Evolutionary conservation across 352 stramenopile species (phyloP), one percentile per base, ranked within the genome.

Genomic region (Hyphochytrium catenoides): DNA sequence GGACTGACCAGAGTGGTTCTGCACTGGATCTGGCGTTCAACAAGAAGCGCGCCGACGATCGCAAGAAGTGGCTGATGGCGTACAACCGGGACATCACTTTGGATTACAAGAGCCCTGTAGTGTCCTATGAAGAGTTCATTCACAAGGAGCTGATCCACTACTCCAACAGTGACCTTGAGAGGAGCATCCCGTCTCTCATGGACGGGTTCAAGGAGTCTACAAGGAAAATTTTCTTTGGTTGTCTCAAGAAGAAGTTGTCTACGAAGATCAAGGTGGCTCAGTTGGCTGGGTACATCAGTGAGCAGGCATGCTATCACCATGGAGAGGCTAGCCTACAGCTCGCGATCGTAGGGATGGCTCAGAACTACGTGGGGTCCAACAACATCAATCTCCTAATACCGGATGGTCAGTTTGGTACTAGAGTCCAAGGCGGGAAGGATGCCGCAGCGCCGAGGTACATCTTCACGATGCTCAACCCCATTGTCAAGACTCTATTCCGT

Each of bases 11-110:
- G 16, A 83, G 94, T 17, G 60, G 67, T 17, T 82, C 96, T 39
- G 61, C 93, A 4, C 83, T 99, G 49, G 88, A 97, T 43, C 95
- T 98, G 78, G 92, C 91, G 15, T 99, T 99, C 46, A 78, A 56
- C 50, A 98, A 98, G 59, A 85, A 76, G 18, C 72, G 88, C 28
- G 86, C 86, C 8, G 70, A 74, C 0, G 87, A 98, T 25, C 77
- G 91, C 35, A 97, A 98, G 55, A 57, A 66, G 11, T 99, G 91
- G 91, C 54, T 98, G 3, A 94, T 82, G 47, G 56, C 97, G 27
- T 73, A 97, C 50, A 96, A 94, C 45, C 73, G 60, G 16, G 58
- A 52, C 16, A 63, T 74, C 15, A 56, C 54, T 15, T 64, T 98
- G 5, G 81, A 74, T 24, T 97, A 95, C 49, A 59, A 60, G 11